These are phyloP conservation scores for Leavenworthia alabamica DNA, from an alignment of 345 rosid genomes.

Conservation along the genomic window DNA sequence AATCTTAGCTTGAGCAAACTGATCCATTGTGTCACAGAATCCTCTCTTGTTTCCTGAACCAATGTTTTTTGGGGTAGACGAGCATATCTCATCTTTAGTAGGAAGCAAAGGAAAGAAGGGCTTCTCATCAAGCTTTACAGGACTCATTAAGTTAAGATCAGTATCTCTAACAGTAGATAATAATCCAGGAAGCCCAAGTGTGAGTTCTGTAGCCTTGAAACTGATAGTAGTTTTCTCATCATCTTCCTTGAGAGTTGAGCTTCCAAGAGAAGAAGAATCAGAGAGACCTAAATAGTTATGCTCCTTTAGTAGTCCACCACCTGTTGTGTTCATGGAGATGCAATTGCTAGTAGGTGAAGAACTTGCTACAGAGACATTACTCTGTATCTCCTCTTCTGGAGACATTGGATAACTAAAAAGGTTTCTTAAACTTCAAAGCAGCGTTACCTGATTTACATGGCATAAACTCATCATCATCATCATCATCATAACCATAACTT, in stretches of 20 bases:
- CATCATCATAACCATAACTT: not conserved
- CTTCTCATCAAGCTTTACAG: slow-evolving; percentile 51
- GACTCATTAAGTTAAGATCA: slow-evolving; percentile 39
- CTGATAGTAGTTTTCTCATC: slow-evolving; percentile 52
- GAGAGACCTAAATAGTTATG: slow-evolving; percentile 75
- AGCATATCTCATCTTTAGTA: slow-evolving; percentile 51
- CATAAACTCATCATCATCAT: not conserved
- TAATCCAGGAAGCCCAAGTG: slow-evolving; percentile 90
- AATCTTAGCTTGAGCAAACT: slow-evolving; percentile 54
- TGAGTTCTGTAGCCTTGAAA: slow-evolving; percentile 74
- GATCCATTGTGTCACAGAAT: slow-evolving; percentile 69
- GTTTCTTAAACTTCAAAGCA: slow-evolving; percentile 5
- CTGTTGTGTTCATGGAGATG: slow-evolving; percentile 8
- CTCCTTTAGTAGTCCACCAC: slow-evolving; percentile 49
- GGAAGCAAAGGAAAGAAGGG: slow-evolving; percentile 75
- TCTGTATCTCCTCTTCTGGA: slow-evolving; percentile 50
- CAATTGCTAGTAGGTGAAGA: slow-evolving; percentile 38
- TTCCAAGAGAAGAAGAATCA: slow-evolving; percentile 78
- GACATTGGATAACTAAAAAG: slow-evolving; percentile 43
- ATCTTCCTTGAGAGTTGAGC: slow-evolving; percentile 52
- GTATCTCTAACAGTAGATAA: slow-evolving; percentile 58
- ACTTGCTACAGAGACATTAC: slow-evolving; percentile 39
- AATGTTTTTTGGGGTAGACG: slow-evolving; percentile 41
- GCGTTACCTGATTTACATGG: not conserved
- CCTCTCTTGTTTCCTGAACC: slow-evolving; percentile 78